A percentile compares a stretch with the other conserved stretches of the same genome.
These are phyloP conservation scores for Colletotrichum eleusines DNA, from an alignment of 2,329 filamentous ascomycete genomes.

Conservation along the genomic window DNA sequence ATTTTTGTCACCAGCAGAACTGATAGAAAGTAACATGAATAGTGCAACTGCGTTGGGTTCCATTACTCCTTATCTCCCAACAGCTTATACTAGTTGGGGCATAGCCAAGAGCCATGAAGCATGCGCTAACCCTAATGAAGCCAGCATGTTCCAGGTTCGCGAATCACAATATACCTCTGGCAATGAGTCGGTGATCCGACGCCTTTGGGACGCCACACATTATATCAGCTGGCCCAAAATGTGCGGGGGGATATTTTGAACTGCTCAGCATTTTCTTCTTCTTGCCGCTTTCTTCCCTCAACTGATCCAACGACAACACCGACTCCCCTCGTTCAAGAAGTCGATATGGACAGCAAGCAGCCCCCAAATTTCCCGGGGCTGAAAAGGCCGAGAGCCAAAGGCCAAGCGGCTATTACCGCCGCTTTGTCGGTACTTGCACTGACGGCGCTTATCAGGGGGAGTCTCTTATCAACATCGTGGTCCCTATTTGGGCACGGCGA, in stretches of 20 bases:
- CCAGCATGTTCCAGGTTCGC: constrained; percentile 9
- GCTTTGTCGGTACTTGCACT: constrained; percentile 24
- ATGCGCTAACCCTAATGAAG: constrained; percentile 33
- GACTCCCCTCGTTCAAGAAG: background rate
- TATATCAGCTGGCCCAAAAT: constrained; percentile 18
- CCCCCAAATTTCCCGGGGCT: background rate
- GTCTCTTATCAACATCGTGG: constrained; percentile 2
- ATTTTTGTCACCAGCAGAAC: constrained; percentile 9
- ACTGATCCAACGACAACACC: background rate
- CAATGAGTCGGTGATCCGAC: constrained; percentile 32
- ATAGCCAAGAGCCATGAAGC: constrained; percentile 15
- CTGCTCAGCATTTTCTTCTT: background rate
- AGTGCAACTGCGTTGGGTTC: constrained; percentile 4
- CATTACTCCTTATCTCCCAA: constrained; percentile 19
- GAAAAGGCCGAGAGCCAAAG: background rate
- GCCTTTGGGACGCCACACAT: constrained; percentile 15
- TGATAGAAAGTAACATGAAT: constrained; percentile 18
- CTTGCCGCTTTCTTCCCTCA: background rate
- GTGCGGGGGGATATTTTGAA: background rate
- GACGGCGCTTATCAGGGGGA: constrained; percentile 28
- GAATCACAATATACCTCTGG: constrained; percentile 8
- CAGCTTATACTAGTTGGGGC: constrained; percentile 19
- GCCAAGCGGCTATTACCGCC: constrained; percentile 10
- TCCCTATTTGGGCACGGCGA: background rate
- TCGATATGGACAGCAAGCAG: constrained; percentile 21